Conservation (phyloP, 1,284 basidiomycete species). For the Moesziomyces parantarcticus region DNA sequence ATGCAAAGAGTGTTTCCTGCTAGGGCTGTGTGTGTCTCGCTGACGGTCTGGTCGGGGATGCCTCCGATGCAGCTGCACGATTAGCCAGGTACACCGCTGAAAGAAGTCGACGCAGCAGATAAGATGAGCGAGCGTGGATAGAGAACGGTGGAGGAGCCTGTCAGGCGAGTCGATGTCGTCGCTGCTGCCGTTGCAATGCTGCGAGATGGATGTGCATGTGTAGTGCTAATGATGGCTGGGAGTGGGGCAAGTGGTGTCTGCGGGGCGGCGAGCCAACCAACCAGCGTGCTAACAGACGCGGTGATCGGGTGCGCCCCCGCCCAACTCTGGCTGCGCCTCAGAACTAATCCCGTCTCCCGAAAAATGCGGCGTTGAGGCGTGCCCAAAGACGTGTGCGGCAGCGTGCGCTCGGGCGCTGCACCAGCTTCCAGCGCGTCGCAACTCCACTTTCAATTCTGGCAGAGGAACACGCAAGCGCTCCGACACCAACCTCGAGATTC, state of each 20-base stretch:
- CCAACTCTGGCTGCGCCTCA: neutral
- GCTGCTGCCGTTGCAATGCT: neutral
- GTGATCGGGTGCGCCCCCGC: neutral
- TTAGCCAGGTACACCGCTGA: neutral
- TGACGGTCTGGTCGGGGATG: neutral
- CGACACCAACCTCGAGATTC: neutral
- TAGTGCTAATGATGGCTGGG: neutral
- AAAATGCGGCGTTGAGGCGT: neutral
- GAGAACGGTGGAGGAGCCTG: neutral
- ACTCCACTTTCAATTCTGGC: neutral
- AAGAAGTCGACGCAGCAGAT: neutral
- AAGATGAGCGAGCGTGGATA: neutral
- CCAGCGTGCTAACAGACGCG: neutral
- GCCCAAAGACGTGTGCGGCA: neutral
- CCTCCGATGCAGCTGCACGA: neutral
- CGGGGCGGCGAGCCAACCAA: neutral
- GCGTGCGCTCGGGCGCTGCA: neutral
- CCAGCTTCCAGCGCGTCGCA: neutral
- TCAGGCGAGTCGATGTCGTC: neutral
- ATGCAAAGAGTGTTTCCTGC: neutral
- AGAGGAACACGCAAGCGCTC: neutral
- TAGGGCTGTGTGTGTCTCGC: neutral
- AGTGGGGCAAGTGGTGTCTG: neutral
- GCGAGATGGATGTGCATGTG: neutral
- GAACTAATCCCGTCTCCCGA: neutral